Base-by-base conservation (phyloP, 768 basidiomycete genomes). In the Heimioporus sp. region DNA sequence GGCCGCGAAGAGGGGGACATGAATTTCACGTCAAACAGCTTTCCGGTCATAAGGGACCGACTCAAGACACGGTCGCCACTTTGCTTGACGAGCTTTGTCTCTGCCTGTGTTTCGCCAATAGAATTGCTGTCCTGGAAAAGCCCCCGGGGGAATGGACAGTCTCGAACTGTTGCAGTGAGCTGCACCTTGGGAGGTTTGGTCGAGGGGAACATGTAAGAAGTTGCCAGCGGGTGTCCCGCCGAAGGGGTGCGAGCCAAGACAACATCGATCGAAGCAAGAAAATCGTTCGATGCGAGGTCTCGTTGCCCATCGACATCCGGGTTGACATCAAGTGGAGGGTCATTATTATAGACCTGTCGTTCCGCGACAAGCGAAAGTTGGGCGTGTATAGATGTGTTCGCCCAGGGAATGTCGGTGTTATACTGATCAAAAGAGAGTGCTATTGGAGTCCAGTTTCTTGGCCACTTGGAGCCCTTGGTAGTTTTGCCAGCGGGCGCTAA, bases 21-120 rank as follows among this genome's bases (percentile, higher is more conserved):
- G 52, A 63, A 63, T 12, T 48, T 58, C 19, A 65, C 54, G 21
- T 62, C 59, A n/a, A 49, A 54, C 13, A 53, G 43, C 28, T 44
- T 59, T 39, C 62, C 62, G 6, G 60, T 62, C 11, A 28, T 10
- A n/a, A 65, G 56, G 32, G 50, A 62, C 42, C 11, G 50, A 34
- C 30, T 39, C 12, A 65, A 19, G 16, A 54, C 24, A 42, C 13
- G 24, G 13, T 56, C 54, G 28, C 40, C 30, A 5, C 43, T 48
- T 36, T 35, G 60, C 31, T 15, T 53, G 32, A 46, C 52, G 1
- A 59, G 20, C 32, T 43, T 32, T 17, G 13, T 41, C 11, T 55
- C 43, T 35, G 31, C 20, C 9, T 36, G n/a, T 36, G 34, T 46
- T 7, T 62, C 43, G 15, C 24, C n/a, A 15, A 17, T n/a, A n/a